phyloP scores from a whole-genome alignment of 2,329 filamentous ascomycete species.

The Cordyceps pruinosa region DNA sequence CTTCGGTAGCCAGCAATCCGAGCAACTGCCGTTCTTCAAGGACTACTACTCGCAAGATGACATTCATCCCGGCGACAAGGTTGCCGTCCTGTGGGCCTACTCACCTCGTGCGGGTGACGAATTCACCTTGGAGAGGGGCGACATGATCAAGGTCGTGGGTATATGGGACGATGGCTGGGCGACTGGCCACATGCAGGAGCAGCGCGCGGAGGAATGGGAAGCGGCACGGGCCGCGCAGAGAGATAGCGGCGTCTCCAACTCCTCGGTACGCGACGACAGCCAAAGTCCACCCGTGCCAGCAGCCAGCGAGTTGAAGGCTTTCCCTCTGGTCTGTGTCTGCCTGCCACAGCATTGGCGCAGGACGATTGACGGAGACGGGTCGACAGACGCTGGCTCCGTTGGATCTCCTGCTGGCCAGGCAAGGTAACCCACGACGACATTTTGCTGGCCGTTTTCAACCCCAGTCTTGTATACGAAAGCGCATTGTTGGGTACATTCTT shows the following conservation, averaged over 20 bases:
- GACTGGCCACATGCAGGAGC: constrained; percentile 76
- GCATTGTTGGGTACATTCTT: constrained; percentile 6
- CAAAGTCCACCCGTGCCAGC: constrained; percentile 57
- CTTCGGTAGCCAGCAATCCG: constrained; percentile 81
- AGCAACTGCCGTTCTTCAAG: constrained; percentile 93
- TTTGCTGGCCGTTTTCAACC: not conserved
- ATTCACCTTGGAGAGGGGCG: constrained; percentile 85
- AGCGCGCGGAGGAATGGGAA: constrained; percentile 86
- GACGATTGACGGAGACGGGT: constrained; percentile 85
- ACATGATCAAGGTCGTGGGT: constrained; percentile 96
- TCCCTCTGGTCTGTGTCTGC: constrained; percentile 94
- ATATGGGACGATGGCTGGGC: constrained; percentile 99
- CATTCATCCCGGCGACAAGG: constrained; percentile 83
- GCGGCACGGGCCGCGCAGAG: constrained; percentile 67
- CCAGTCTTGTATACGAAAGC: constrained; percentile 7
- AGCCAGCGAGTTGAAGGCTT: constrained; percentile 88
- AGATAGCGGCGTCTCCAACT: constrained; percentile 88
- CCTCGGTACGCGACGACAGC: constrained; percentile 53
- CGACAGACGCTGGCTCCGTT: constrained; percentile 54
- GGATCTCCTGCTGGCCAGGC: constrained; percentile 2
- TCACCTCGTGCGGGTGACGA: constrained; percentile 90
- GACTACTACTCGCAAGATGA: constrained; percentile 98
- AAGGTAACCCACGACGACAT: not conserved
- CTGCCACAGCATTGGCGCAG: constrained; percentile 93
- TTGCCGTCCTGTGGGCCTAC: constrained; percentile 93